phyloP scores from a whole-genome alignment of 2,329 filamentous ascomycete species.

The Microsporum audouinii region DNA sequence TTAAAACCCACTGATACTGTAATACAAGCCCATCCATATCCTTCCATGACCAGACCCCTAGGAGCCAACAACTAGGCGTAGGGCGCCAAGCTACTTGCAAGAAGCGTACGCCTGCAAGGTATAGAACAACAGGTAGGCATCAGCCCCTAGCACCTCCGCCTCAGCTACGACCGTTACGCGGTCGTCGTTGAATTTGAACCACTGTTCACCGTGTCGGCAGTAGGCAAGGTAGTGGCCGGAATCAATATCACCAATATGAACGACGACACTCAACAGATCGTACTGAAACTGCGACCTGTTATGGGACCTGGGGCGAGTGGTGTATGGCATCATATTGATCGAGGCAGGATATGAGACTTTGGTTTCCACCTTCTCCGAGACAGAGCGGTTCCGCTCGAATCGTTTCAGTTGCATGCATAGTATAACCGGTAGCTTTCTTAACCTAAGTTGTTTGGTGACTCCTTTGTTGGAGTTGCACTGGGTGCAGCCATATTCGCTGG shows the following conservation, averaged over 20 bases:
- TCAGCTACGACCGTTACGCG: slow-evolving; percentile 75
- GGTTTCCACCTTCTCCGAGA: slow-evolving; percentile 77
- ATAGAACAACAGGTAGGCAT: slow-evolving; percentile 89
- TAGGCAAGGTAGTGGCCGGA: slow-evolving; percentile 90
- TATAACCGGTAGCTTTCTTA: slow-evolving; percentile 77
- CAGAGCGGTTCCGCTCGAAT: slow-evolving; percentile 65
- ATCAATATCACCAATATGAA: slow-evolving; percentile 86
- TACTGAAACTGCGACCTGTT: slow-evolving; percentile 55
- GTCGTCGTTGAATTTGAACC: slow-evolving; percentile 94
- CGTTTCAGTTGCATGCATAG: slow-evolving; percentile 84
- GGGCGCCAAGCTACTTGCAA: neutral
- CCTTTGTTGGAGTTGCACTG: slow-evolving; percentile 65
- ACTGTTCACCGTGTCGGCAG: slow-evolving; percentile 69
- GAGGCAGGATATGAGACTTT: slow-evolving; percentile 74
- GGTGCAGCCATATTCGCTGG: slow-evolving; percentile 75
- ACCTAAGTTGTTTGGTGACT: slow-evolving; percentile 70
- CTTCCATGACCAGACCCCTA: too few species aligned
- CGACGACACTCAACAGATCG: slow-evolving; percentile 78
- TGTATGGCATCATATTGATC: slow-evolving; percentile 85
- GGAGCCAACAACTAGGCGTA: too few species aligned
- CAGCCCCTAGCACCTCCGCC: slow-evolving; percentile 70
- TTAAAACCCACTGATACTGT: too few species aligned
- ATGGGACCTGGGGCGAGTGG: slow-evolving; percentile 46
- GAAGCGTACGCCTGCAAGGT: slow-evolving; percentile 25
- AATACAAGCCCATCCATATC: too few species aligned